Base-by-base conservation (phyloP, 1,284 basidiomycete species). In the Apiotrichum sp. region DNA sequence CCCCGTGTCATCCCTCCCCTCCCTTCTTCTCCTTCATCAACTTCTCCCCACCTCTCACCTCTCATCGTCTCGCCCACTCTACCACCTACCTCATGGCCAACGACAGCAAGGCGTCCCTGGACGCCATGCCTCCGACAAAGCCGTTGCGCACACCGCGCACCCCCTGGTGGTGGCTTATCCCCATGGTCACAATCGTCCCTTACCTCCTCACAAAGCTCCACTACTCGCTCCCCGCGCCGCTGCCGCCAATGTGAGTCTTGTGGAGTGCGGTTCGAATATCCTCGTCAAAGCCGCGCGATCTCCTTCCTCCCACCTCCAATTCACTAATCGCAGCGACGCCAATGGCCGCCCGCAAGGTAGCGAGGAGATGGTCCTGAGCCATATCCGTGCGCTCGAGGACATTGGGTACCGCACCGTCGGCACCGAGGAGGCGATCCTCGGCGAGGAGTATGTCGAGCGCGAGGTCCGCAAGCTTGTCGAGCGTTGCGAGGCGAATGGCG, bases 391-490 rank as follows among this genome's bases (percentile, higher is more conserved):
- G 5, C 71, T 65, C 39, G 90, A 93, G 70, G 84, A 84, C 35
- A 89, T 95, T 57, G 93, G 93, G 4, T 98, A 86, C 77, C 82
- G 95, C 43, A 95, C 89, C 0, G 89, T 96, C 14, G 95, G 95
- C 1, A 95, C 93, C 0, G 80, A 81, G 42, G 89, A 97, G 72
- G 92, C 97, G 76, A 85, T 89, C 0, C 75, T 84, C 33, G 92
- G 88, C 5, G 93, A 97, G 66, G 77, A 81, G 41, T 97, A 92
- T 84, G 85, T 96, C 79, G 70, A 86, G 22, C 74, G 80, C 45
- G 82, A 87, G 65, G 86, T 87, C 2, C 76, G 84, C 56, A 78
- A 78, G 43, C 72, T 91, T 31, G 79, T 83, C 64, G 71, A 74
- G 29, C 72, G 84, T 55, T 93, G 89, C 66, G 81, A 87, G 38